Evolutionary conservation across 2,329 filamentous ascomycete genomes (phyloP).

Genomic region (Fusarium pininemorale): DNA sequence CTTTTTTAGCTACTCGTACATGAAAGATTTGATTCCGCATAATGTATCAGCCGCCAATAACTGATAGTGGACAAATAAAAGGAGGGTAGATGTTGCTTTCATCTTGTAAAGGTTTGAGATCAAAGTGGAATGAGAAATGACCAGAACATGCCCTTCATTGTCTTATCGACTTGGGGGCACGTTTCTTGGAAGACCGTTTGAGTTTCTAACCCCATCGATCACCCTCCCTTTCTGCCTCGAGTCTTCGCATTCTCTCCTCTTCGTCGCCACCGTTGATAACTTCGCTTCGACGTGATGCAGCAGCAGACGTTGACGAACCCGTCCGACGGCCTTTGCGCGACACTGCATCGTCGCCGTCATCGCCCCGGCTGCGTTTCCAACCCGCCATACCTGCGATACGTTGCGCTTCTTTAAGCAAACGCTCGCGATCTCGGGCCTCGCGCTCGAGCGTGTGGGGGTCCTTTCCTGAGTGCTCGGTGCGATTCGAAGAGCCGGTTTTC

Average conservation of each 20-base stretch:
- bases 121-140: not conserved
- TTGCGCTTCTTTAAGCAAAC: constrained; percentile 74
- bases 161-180: not conserved
- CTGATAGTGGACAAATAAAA: constrained; percentile 6
- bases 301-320: constrained; percentile 39
- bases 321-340: constrained; percentile 55
- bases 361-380: constrained; percentile 61
- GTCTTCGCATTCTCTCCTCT: constrained; percentile 62
- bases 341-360: constrained; percentile 49
- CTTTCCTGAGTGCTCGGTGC: constrained; percentile 35
- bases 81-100: not conserved
- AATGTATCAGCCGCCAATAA: constrained; percentile 20
- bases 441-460: constrained; percentile 74
- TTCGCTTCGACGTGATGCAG: constrained; percentile 56
- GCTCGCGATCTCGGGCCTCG: constrained; percentile 71
- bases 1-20: constrained; percentile 28
- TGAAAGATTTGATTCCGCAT: not conserved
- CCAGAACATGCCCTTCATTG: constrained; percentile 5
- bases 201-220: constrained; percentile 55
- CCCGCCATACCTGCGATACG: constrained; percentile 65
- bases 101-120: not conserved
- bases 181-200: constrained; percentile 7
- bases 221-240: constrained; percentile 69
- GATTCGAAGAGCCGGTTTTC: constrained; percentile 48
- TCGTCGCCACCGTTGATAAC: constrained; percentile 58